A percentile compares a stretch with the other conserved stretches of the same genome.
phyloP scores from a whole-genome alignment of 768 basidiomycete genomes.

The Suillus tomentosus region DNA sequence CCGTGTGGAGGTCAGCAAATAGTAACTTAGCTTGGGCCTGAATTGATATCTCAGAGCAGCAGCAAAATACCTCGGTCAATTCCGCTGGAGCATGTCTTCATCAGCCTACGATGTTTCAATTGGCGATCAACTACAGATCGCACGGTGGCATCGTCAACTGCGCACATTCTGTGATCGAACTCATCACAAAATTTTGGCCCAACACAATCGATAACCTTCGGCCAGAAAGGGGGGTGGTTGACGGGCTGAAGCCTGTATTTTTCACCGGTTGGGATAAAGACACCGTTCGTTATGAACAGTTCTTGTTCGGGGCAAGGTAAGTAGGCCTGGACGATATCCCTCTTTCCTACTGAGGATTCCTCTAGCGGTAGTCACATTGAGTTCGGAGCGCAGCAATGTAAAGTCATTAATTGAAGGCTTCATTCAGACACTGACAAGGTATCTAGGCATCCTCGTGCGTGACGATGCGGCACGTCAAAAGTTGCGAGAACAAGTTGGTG shows the following conservation, averaged over 20 bases:
- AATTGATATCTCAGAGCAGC: slow-evolving; percentile 17
- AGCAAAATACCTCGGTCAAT: slow-evolving; percentile 19
- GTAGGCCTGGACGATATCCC: slow-evolving; percentile 6
- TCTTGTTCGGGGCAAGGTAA: slow-evolving; percentile 54
- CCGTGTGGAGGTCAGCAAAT: slow-evolving; percentile 53
- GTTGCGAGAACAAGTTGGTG: slow-evolving; percentile 53
- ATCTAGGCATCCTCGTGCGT: slow-evolving; percentile 68
- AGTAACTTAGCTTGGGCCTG: not conserved
- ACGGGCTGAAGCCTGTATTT: slow-evolving; percentile 60
- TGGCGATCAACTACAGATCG: slow-evolving; percentile 68
- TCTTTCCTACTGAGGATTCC: slow-evolving; percentile 17
- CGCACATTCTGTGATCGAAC: slow-evolving; percentile 63
- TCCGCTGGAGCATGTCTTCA: slow-evolving; percentile 19
- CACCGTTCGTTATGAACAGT: slow-evolving; percentile 51
- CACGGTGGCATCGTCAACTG: slow-evolving; percentile 76
- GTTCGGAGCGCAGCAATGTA: slow-evolving; percentile 70
- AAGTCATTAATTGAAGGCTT: not conserved
- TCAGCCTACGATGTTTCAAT: slow-evolving; percentile 50
- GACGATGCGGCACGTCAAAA: slow-evolving; percentile 52
- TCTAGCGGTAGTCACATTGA: slow-evolving; percentile 51
- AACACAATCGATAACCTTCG: slow-evolving; percentile 61
- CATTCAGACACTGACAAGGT: not conserved
- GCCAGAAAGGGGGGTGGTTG: slow-evolving; percentile 55
- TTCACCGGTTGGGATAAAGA: slow-evolving; percentile 49
- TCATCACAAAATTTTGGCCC: slow-evolving; percentile 64